Evolutionary conservation across 2,329 filamentous ascomycete species (phyloP), one percentile per base, ranked within the genome.

Genomic region (Trichoderma guizhouense): DNA sequence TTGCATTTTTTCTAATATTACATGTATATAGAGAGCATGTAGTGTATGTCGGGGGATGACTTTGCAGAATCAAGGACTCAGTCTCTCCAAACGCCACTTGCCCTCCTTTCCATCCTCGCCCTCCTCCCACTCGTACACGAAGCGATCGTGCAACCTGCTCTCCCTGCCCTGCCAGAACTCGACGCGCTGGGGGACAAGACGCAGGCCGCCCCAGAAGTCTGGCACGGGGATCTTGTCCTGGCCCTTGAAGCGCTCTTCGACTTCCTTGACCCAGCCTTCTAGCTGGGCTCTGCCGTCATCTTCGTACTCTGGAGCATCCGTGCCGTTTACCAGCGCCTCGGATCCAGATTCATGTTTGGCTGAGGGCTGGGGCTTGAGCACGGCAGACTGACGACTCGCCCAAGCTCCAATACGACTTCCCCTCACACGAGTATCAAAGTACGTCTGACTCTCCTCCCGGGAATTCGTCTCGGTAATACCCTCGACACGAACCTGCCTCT

Each of bases 161-260:
- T 93, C 88, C 77, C 96, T 88, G 3, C 96, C 96, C 85, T 98
- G 95, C 90, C 96, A 99, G 81, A 99, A 99, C 86, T 99, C 96
- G 63, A 99, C 87, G 76, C 90, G 89, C 78, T 94, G 92, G 0
- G 96, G 95, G 74, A 95, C 87, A 73, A 99, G 88, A 76, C 95
- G 90, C 80, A 98, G 80, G 0, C 96, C 96, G 34, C 96, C 96
- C 96, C 96, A 99, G 80, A 97, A 98, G 11, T 93, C 91, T 5
- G 96, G 96, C 64, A 98, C 90, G 1, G 95, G 95, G 75, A 99
- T 97, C 71, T 92, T 83, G 32, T 97, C 92, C 74, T 88, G 78
- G 2, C 90, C 93, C 55, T 91, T 87, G 79, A 97, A 99, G 76
- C 84, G 87, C 80, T 87, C 83, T 84, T 97, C 93, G 43, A 91